A percentile compares a stretch with the other conserved stretches of the same genome.
These are phyloP conservation scores for Aspergillus saccharolyticus DNA, from an alignment of 495 filamentous ascomycete species.

Conservation along the genomic window DNA sequence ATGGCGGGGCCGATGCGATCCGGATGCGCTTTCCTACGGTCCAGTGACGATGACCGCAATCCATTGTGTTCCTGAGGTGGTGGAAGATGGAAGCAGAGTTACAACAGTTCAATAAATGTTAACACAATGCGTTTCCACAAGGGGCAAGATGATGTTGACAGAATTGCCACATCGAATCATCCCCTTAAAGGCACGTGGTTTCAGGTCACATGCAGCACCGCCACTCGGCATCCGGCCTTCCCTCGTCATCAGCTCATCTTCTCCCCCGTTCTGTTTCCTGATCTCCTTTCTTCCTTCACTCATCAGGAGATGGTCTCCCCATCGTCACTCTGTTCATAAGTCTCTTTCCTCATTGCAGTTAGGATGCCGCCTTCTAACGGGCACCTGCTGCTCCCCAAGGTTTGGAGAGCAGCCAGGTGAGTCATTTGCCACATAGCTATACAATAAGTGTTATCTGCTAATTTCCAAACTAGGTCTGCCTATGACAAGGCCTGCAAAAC, in stretches of 20 bases:
- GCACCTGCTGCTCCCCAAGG: constrained; percentile 66
- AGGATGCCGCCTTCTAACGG: constrained; percentile 63
- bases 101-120: background rate
- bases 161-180: constrained; percentile 2
- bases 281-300: constrained; percentile 18
- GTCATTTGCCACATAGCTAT: constrained; percentile 16
- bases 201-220: constrained; percentile 30
- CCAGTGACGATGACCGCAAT: too few species aligned
- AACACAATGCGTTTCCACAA: background rate
- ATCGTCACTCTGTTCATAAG: constrained; percentile 8
- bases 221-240: constrained; percentile 37
- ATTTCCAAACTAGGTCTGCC: constrained; percentile 48
- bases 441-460: constrained; percentile 15
- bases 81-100: background rate
- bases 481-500: constrained; percentile 58
- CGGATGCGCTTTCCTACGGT: background rate
- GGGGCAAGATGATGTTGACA: background rate
- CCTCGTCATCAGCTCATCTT: background rate
- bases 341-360: constrained; percentile 20
- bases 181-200: constrained; percentile 7
- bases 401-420: constrained; percentile 62
- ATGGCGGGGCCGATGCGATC: background rate
- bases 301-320: constrained; percentile 18
- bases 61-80: background rate
- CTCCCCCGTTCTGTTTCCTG: constrained; percentile 4